Evolutionary conservation across 2,329 filamentous ascomycete species (phyloP).

Genomic region (Aspergillus chevalieri): DNA sequence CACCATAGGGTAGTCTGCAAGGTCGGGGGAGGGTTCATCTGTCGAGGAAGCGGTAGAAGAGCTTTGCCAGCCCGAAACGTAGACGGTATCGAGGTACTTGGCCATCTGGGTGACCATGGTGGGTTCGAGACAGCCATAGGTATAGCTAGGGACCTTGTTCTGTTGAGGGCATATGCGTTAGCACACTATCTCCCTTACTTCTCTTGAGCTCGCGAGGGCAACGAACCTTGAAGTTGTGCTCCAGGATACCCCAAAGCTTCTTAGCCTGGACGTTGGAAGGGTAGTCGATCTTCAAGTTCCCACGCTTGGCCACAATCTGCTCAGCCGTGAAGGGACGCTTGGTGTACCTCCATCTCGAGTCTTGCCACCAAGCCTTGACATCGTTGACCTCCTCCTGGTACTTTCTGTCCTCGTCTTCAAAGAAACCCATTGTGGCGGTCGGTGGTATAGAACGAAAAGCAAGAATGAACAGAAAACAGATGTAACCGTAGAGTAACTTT

Average conservation of each 20-base stretch:
- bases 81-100: conserved; percentile 96
- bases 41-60: conserved; percentile 92
- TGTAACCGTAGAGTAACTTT: not conserved
- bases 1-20: conserved; percentile 94
- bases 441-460: conserved; percentile 2
- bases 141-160: conserved; percentile 82
- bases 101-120: conserved; percentile 99
- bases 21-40: conserved; percentile 93
- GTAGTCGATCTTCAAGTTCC: conserved; percentile 84
- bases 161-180: conserved; percentile 32
- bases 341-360: conserved; percentile 87
- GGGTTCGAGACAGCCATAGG: conserved; percentile 93
- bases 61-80: conserved; percentile 98
- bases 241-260: conserved; percentile 90
- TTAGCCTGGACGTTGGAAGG: conserved; percentile 83
- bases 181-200: conserved; percentile 1
- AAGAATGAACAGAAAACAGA: conserved; percentile 6
- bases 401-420: conserved; percentile 64
- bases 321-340: conserved; percentile 91
- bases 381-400: conserved; percentile 78
- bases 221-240: conserved; percentile 72
- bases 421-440: conserved; percentile 31
- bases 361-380: conserved; percentile 91
- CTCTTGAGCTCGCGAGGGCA: not conserved
- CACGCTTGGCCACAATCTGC: conserved; percentile 93